Evolutionary conservation across 164 flowering plant species (phyloP), one percentile per base, ranked within the genome.

Genomic region (Vitis amurensis): DNA sequence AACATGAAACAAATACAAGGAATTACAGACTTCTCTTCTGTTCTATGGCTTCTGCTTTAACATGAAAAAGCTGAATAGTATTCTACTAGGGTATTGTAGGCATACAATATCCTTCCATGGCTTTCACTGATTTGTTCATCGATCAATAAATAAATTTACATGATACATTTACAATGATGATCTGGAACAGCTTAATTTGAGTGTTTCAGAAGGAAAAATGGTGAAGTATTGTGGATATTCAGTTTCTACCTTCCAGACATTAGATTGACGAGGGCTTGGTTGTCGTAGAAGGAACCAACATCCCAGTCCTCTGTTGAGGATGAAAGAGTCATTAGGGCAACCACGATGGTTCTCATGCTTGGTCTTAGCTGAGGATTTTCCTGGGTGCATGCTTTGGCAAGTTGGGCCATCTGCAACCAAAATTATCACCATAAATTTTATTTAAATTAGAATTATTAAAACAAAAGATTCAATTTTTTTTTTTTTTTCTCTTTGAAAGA

Each of bases 271-370:
- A 89, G 83, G 68, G 83, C 87, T 61, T 88, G 85, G 64, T 88
- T 91, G 64, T 91, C 89, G 52, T 88, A 93, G 77, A 88, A 90
- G 50, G 91, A 74, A 9, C 89, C 88, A 15, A 87, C 86, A 72
- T 90, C 90, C 91, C 95, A 90, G 68, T 89, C 92, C 73, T 86
- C 94, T 0, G 89, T 86, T 50, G 90, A 50, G 0, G 93, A 88
- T 17, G 98, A 92, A 57, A 90, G 83, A 10, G 96, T 87, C 91
- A 87, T 90, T 11, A 91, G 70, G 7, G 98, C 94, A 23, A 92
- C 96, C 27, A 88, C 98, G 27, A 92, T 81, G 8, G 91, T 87
- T 73, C 94, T 86, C 94, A 92, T 92, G 68, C 89, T 89, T 61
- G 98, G 98, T 61, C 98, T 87, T 56, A 88, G 78, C 68, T 87